Evolutionary conservation across 2,329 filamentous ascomycete species (phyloP).

Genomic region (Ceratocystis variospora): DNA sequence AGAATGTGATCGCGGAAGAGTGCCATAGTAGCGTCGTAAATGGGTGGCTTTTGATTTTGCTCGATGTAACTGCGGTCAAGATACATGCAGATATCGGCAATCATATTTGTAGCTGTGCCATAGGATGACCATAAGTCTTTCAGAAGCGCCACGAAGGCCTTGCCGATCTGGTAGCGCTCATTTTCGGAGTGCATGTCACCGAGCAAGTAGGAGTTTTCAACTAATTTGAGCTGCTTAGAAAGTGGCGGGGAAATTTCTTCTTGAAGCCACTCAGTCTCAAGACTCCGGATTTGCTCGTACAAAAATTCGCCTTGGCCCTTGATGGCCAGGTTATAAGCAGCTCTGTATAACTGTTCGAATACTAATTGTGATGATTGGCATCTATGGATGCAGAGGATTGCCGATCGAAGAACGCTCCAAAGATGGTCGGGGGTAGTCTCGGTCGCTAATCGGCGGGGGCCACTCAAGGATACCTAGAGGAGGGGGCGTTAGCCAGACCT

Average conservation of each 20-base stretch:
- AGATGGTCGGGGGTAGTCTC: not conserved
- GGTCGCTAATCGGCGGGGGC: not conserved
- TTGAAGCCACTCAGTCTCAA: constrained; percentile 71
- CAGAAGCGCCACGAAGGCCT: constrained; percentile 60
- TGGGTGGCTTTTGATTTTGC: constrained; percentile 57
- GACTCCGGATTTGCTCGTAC: constrained; percentile 65
- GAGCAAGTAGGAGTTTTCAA: constrained; percentile 47
- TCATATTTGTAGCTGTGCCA: constrained; percentile 89
- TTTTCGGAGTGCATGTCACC: constrained; percentile 53
- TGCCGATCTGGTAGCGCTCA: constrained; percentile 66
- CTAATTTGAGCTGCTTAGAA: constrained; percentile 53
- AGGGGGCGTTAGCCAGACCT: not conserved
- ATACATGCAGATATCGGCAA: constrained; percentile 93
- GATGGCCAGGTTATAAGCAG: constrained; percentile 84
- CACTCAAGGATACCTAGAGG: not conserved
- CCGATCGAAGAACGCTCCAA: constrained; percentile 64
- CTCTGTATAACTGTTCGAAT: constrained; percentile 90
- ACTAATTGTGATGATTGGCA: constrained; percentile 82
- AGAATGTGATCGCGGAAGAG: constrained; percentile 81
- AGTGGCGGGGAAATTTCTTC: constrained; percentile 60
- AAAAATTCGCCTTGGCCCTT: constrained; percentile 72
- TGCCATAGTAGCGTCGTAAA: constrained; percentile 73
- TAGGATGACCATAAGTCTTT: constrained; percentile 78
- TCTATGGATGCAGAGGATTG: constrained; percentile 76
- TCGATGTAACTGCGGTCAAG: constrained; percentile 76